A percentile compares a stretch with the other conserved stretches of the same genome.
Conservation (phyloP, 2,329 filamentous ascomycete species). For the Fusarium sublunatum region DNA sequence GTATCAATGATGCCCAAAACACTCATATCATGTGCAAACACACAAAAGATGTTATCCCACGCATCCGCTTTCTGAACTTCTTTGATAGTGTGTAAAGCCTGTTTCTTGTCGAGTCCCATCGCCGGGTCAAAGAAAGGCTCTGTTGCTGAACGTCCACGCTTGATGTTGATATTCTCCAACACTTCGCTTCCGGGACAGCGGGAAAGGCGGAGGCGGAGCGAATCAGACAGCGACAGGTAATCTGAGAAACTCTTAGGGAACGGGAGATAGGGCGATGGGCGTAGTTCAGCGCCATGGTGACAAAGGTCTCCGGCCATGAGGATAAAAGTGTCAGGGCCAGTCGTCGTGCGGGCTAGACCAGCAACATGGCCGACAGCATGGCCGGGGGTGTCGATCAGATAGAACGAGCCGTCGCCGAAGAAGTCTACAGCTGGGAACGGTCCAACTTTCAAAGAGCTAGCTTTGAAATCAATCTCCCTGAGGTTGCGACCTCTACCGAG, state of each 20-base stretch:
- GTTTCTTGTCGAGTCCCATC: background rate
- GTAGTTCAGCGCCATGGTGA: slow-evolving; percentile 16
- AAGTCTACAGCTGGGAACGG: slow-evolving; percentile 28
- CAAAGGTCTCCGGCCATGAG: slow-evolving; percentile 24
- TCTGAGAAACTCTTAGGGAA: slow-evolving; percentile 2
- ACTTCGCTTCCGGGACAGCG: slow-evolving; percentile 8
- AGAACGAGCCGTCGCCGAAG: slow-evolving; percentile 31
- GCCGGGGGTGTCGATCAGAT: slow-evolving; percentile 27
- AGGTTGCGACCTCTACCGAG: background rate
- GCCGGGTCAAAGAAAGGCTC: slow-evolving; percentile 23
- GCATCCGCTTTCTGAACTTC: slow-evolving; percentile 18
- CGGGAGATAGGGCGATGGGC: slow-evolving; percentile 9
- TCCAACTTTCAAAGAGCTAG: background rate
- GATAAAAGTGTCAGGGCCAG: background rate
- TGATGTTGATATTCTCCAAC: background rate
- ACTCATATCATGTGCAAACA: slow-evolving; percentile 9
- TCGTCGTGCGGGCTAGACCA: slow-evolving; percentile 26
- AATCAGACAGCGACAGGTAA: slow-evolving; percentile 7
- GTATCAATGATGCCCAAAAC: slow-evolving; percentile 9
- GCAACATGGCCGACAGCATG: slow-evolving; percentile 23
- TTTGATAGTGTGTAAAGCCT: slow-evolving; percentile 4
- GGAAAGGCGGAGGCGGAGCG: slow-evolving; percentile 4
- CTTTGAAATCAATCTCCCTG: slow-evolving; percentile 21
- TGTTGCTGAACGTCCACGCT: background rate
- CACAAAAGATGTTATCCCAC: slow-evolving; percentile 15